phyloP scores from a whole-genome alignment of 371 early-diverging fungal genomes.

The Pancytospora epiphaga region DNA sequence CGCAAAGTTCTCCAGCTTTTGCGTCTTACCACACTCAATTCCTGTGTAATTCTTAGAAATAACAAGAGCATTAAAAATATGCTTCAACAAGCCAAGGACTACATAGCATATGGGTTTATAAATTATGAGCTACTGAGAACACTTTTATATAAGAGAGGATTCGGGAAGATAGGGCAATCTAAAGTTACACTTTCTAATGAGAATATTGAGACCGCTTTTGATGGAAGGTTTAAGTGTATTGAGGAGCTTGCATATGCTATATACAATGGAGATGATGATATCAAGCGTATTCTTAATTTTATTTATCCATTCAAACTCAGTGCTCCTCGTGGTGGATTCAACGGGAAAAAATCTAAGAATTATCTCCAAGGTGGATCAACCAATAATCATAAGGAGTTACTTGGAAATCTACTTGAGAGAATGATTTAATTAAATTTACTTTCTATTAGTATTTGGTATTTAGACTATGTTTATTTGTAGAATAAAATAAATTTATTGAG shows the following conservation, averaged over 20 bases:
- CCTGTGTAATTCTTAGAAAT: constrained; percentile 87
- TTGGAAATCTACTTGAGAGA: constrained; percentile 79
- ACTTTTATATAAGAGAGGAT: constrained; percentile 97
- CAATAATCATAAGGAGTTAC: constrained; percentile 83
- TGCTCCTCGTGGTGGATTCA: constrained; percentile 88
- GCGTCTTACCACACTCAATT: constrained; percentile 95
- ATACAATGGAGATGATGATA: constrained; percentile 88
- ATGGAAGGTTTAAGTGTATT: constrained; percentile 84
- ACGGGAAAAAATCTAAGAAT: constrained; percentile 80
- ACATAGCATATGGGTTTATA: constrained; percentile 83
- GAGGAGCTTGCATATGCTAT: constrained; percentile 98
- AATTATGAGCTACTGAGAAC: constrained; percentile 93
- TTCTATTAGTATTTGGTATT: neutral
- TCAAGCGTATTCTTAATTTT: constrained; percentile 91
- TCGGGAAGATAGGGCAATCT: constrained; percentile 67
- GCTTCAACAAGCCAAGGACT: constrained; percentile 90
- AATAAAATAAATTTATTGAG: too few species aligned
- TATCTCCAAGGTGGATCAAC: constrained; percentile 92
- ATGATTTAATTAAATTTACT: constrained; percentile 65
- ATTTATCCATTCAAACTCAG: constrained; percentile 96
- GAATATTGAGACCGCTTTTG: constrained; percentile 76
- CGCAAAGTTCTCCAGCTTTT: constrained; percentile 93
- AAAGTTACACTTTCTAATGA: constrained; percentile 74
- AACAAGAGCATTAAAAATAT: constrained; percentile 93
- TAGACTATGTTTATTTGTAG: too few species aligned